A percentile compares a stretch with the other conserved stretches of the same genome.
Evolutionary conservation across 176 grass and related monocot genomes (phyloP).

Genomic region (Cocos nucifera): DNA sequence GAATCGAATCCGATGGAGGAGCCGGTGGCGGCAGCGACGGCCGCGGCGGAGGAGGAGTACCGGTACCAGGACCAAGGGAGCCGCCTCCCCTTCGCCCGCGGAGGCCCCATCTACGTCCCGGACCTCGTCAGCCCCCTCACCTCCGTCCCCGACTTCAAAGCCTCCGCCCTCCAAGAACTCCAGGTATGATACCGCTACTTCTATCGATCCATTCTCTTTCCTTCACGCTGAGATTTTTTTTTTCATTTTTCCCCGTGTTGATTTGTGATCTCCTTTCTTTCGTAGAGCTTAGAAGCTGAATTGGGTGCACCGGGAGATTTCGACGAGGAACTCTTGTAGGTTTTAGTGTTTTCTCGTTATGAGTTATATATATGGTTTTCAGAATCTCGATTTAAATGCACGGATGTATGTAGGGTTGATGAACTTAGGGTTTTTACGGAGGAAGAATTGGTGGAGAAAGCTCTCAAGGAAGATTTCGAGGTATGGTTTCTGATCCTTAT

Average conservation of each 20-base stretch:
- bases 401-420: constrained; percentile 38
- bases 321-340: constrained; percentile 64
- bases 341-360: background rate
- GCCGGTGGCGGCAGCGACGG: background rate
- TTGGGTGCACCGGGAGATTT: constrained; percentile 36
- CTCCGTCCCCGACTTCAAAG: constrained; percentile 53
- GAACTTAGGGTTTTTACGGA: constrained; percentile 68
- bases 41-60: constrained; percentile 25
- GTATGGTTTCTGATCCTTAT: constrained; percentile 18
- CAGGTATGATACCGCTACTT: constrained; percentile 23
- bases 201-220: too few species aligned
- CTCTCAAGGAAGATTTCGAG: constrained; percentile 58
- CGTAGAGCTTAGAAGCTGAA: constrained; percentile 49
- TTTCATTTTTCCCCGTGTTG: too few species aligned
- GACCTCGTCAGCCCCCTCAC: constrained; percentile 47
- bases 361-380: too few species aligned
- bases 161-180: constrained; percentile 50
- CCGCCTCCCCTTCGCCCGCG: constrained; percentile 47
- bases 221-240: too few species aligned
- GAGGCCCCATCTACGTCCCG: constrained; percentile 67
- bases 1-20: background rate
- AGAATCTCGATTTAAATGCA: too few species aligned
- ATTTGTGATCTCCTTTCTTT: background rate
- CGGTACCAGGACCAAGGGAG: constrained; percentile 13
- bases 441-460: constrained; percentile 65